These are phyloP conservation scores for Isabelozyma pseudorhagii DNA, from an alignment of 805 yeast genomes.

Conservation along the genomic window DNA sequence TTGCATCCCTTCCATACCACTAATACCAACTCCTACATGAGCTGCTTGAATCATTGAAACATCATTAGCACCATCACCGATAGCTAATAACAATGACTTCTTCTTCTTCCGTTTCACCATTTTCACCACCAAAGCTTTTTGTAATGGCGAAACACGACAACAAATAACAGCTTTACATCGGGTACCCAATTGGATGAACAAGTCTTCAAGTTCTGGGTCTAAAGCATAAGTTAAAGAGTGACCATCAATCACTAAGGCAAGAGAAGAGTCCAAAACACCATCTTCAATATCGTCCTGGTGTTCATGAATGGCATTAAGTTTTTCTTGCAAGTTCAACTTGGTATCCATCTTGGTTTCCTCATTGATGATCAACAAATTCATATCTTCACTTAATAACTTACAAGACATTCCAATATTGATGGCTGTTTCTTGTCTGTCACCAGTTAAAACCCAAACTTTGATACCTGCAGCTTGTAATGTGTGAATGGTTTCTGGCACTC, in stretches of 20 bases:
- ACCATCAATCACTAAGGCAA: conserved; percentile 94
- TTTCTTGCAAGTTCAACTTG: conserved; percentile 64
- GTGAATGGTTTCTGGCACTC: conserved; percentile 96
- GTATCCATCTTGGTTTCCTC: conserved; percentile 84
- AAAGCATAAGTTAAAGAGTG: conserved; percentile 84
- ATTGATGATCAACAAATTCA: conserved; percentile 87
- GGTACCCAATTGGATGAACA: conserved; percentile 75
- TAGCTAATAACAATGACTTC: conserved; percentile 76
- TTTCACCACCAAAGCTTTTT: conserved; percentile 93
- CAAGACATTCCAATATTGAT: conserved; percentile 98
- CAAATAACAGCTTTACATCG: conserved; percentile 94
- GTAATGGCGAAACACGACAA: conserved; percentile 96
- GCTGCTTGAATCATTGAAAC: conserved; percentile 99
- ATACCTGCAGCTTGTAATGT: conserved; percentile 96
- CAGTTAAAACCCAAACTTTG: conserved; percentile 96
- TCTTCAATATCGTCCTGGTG: conserved; percentile 67
- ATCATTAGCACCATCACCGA: conserved; percentile 99
- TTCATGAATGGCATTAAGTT: conserved; percentile 68
- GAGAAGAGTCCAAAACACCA: conserved; percentile 51
- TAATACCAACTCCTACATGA: conserved; percentile 97
- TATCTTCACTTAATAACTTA: conserved; percentile 87
- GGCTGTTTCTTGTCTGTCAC: conserved; percentile 98
- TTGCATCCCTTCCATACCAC: conserved; percentile 99
- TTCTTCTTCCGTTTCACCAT: conserved; percentile 79
- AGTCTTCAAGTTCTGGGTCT: conserved; percentile 74